phyloP scores from a whole-genome alignment of 2,329 filamentous ascomycete species.

The Tothia fuscella region DNA sequence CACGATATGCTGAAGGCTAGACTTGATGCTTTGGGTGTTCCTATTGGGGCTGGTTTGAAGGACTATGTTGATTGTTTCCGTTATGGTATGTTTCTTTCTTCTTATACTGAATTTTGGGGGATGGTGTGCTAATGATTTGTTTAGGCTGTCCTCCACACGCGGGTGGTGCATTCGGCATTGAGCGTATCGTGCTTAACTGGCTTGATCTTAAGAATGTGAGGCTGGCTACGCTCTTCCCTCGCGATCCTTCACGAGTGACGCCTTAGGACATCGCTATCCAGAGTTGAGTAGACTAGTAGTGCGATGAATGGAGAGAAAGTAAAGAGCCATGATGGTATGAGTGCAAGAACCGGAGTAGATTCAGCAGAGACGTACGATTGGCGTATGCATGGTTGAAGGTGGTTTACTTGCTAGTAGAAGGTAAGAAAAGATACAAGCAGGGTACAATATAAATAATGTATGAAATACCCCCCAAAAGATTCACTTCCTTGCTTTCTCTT shows the following conservation, averaged over 20 bases:
- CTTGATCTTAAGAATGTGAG: conserved; percentile 52
- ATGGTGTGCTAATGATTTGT: not conserved
- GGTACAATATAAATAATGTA: too few relatives aligned
- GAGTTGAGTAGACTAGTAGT: too few relatives aligned
- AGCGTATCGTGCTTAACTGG: conserved; percentile 57
- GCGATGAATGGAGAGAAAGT: too few relatives aligned
- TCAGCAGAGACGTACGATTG: too few relatives aligned
- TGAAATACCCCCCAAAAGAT: too few relatives aligned
- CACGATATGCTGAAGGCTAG: conserved; percentile 44
- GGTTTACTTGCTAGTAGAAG: too few relatives aligned
- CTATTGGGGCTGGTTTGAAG: conserved; percentile 45
- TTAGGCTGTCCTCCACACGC: conserved; percentile 47
- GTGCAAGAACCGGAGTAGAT: too few relatives aligned
- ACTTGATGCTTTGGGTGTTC: conserved; percentile 48
- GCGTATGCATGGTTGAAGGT: too few relatives aligned
- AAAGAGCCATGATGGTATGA: too few relatives aligned
- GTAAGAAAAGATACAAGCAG: too few relatives aligned
- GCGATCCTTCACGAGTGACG: conserved; percentile 46
- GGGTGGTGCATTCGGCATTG: conserved; percentile 53
- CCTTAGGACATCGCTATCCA: too few relatives aligned
- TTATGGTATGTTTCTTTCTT: conserved; percentile 29
- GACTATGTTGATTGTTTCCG: conserved; percentile 54
- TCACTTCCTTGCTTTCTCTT: too few relatives aligned
- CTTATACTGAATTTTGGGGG: not conserved
- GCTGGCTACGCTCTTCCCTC: conserved; percentile 49